Evolutionary conservation across 352 stramenopile species (phyloP).

Genomic region (Elongisporangium senticosum): DNA sequence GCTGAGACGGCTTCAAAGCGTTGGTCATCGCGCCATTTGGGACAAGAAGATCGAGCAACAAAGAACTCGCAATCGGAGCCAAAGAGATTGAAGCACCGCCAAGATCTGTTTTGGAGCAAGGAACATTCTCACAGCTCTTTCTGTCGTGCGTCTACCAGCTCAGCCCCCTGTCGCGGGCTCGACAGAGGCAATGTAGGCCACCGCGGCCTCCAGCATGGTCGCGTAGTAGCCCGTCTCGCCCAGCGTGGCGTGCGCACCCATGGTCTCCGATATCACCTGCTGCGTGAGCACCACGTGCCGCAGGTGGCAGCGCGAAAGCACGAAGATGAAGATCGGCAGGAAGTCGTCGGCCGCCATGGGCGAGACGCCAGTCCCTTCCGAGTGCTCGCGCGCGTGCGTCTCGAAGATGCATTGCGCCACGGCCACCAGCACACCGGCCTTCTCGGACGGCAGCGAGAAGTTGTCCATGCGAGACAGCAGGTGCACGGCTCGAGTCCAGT

Average conservation of each 20-base stretch:
- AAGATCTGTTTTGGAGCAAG: background rate
- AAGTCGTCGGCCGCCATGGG: slow-evolving; percentile 71
- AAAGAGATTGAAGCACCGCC: background rate
- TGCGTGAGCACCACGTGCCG: slow-evolving; percentile 53
- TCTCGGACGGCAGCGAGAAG: slow-evolving; percentile 65
- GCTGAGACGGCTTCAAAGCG: too few relatives aligned
- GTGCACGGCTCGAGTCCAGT: slow-evolving; percentile 45
- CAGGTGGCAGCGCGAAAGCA: slow-evolving; percentile 43
- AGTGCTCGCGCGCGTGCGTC: slow-evolving; percentile 46
- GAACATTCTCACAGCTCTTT: too few relatives aligned
- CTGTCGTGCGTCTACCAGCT: background rate
- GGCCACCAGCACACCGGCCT: slow-evolving; percentile 55
- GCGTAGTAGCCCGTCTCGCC: slow-evolving; percentile 78
- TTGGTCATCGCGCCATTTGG: too few relatives aligned
- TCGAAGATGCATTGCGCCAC: slow-evolving; percentile 72
- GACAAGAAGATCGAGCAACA: too few relatives aligned
- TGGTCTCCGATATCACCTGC: slow-evolving; percentile 72
- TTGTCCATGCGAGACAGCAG: slow-evolving; percentile 65
- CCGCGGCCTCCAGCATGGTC: slow-evolving; percentile 70
- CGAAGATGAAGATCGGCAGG: slow-evolving; percentile 76
- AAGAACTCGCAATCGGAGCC: too few relatives aligned
- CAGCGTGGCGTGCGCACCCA: slow-evolving; percentile 69
- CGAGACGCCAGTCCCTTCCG: slow-evolving; percentile 1
- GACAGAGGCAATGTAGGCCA: slow-evolving; percentile 60
- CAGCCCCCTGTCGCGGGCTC: slow-evolving; percentile 4